Evolutionary conservation across 208 protist genomes (phyloP), one percentile per base, ranked within the genome.

Genomic region (Acanthamoeba healyi): DNA sequence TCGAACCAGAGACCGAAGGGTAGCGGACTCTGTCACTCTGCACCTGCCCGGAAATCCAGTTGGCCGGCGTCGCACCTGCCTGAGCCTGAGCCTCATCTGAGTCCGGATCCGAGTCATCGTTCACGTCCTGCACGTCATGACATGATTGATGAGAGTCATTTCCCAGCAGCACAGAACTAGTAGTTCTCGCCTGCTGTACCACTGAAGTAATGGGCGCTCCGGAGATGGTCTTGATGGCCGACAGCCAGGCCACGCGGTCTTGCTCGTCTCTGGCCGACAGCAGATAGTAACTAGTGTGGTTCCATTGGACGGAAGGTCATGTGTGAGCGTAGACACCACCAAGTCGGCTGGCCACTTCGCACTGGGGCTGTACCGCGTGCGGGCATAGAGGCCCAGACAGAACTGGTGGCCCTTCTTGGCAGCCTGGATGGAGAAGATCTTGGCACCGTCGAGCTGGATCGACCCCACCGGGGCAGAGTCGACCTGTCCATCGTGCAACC

Each of bases 341-440:
- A 19, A 2, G 22, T 10, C 14, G 32, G 17, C 24, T n/a, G 2
- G 61, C 1, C 17, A 70, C 24, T 70, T 17, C 17, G 7, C 22
- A 12, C 22, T 12, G 61, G 15, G 29, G 61, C 32, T 29, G 70
- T 46, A 79, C 70, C 70, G 70, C 4, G 44, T 88, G n/a, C 81
- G 81, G 44, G 81, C 44, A 19, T 88, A 65, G 54, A 88, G 81
- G 49, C 81, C 81, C 44, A 88, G 46, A 38, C 81, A 88, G 49
- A 63, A 65, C 32, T 22, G 81, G 22, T 88, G 81, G n/a, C 81
- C 54, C 81, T 88, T 88, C 44, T 44, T 88, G 7, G 29, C 36
- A 22, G 12, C 49, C 24, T 88, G 81, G 22, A 88, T 88, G 40
- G 81, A 40, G 54, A 65, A 65, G n/a, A 88, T 88, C 81, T 88